Conservation (phyloP, 2,329 filamentous ascomycete genomes). For the Penicillium sp. region DNA sequence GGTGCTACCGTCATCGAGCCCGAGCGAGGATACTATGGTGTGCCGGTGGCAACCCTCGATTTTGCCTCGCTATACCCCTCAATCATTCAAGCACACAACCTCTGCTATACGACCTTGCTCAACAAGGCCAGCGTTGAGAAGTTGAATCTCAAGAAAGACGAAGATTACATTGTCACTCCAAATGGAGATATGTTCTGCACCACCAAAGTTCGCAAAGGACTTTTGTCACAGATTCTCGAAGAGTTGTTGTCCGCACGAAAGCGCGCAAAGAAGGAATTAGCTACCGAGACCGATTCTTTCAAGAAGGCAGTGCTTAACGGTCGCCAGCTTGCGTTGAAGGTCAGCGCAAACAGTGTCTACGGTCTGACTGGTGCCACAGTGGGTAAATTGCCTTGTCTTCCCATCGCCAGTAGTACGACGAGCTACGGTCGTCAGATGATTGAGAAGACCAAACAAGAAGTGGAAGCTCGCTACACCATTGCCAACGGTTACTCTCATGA, state of each 20-base stretch:
- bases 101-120: conserved; percentile 93
- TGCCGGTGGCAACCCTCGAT: conserved; percentile 94
- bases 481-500: conserved; percentile 93
- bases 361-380: conserved; percentile 94
- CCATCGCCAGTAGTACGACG: conserved; percentile 94
- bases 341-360: conserved; percentile 97
- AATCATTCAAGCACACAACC: conserved; percentile 97
- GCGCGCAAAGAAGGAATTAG: conserved; percentile 85
- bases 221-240: conserved; percentile 92
- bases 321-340: conserved; percentile 90
- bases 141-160: conserved; percentile 73
- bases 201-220: conserved; percentile 78
- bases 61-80: conserved; percentile 97
- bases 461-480: conserved; percentile 83
- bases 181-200: conserved; percentile 94
- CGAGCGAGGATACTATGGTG: conserved; percentile 85
- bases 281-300: conserved; percentile 86
- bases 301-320: conserved; percentile 97
- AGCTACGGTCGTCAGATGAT: conserved; percentile 99
- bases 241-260: conserved; percentile 90
- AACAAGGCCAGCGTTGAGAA: conserved; percentile 74
- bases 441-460: conserved; percentile 94
- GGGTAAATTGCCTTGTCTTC: conserved; percentile 89
- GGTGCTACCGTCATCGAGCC: conserved; percentile 98
- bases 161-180: conserved; percentile 94